These are phyloP conservation scores for Dryadomyces quercus-mongolicae DNA, from an alignment of 2,329 filamentous ascomycete species.

Conservation along the genomic window DNA sequence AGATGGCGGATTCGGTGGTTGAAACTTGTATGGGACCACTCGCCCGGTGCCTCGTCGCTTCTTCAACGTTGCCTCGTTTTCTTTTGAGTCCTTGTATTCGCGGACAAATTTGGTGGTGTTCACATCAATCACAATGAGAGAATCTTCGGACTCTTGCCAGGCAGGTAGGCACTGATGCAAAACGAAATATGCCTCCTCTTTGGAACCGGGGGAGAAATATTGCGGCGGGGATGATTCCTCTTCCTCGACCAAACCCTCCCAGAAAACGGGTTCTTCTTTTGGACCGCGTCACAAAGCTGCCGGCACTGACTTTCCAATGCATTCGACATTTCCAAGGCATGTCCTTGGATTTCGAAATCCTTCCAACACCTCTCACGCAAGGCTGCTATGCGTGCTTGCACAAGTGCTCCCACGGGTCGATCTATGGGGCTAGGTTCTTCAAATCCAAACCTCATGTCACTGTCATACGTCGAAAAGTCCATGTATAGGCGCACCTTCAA, in stretches of 20 bases:
- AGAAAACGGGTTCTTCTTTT: not conserved
- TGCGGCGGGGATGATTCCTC: not conserved
- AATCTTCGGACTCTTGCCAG: conserved; percentile 12
- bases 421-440: no score
- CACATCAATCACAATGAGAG: conserved; percentile 7
- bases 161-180: conserved; percentile 5
- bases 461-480: conserved; percentile 7
- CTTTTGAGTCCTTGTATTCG: not conserved
- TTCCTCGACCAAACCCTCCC: not conserved
- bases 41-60: conserved; percentile 13
- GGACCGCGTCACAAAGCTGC: not conserved
- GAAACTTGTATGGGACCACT: conserved; percentile 21
- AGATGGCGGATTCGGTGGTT: conserved; percentile 5
- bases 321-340: not conserved
- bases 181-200: not conserved
- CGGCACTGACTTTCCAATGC: not conserved
- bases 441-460: no score
- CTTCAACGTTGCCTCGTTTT: no score
- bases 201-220: no score
- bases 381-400: no score
- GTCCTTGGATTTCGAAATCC: not conserved
- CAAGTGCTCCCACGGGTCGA: no score
- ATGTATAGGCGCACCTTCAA: conserved; percentile 12
- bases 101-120: conserved; percentile 5
- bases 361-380: not conserved